phyloP scores from a whole-genome alignment of 176 grass and related monocot species.

The Alopecurus myosuroides region DNA sequence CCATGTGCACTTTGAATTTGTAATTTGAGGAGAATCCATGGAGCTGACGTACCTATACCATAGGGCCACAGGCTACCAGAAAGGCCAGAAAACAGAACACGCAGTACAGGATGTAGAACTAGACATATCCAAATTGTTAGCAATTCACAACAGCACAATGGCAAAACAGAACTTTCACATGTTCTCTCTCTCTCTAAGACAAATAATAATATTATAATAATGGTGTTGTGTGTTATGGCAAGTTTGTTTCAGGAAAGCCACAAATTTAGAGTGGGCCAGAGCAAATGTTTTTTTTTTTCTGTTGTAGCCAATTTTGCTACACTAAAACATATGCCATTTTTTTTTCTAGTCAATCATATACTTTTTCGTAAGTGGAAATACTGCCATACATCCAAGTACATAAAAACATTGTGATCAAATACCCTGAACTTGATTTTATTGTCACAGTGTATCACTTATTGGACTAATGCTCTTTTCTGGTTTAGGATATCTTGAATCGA shows the following conservation, averaged over 20 bases:
- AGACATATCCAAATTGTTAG: neutral
- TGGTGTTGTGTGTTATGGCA: neutral
- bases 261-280: neutral
- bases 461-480: slow-evolving; percentile 27
- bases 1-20: neutral
- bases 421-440: slow-evolving; percentile 7
- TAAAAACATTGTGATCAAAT: slow-evolving; percentile 4
- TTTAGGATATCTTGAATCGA: slow-evolving; percentile 89
- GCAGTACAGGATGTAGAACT: neutral
- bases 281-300: neutral
- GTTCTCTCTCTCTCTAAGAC: neutral
- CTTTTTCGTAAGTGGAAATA: neutral
- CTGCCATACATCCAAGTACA: neutral
- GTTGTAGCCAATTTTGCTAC: neutral
- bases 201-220: neutral
- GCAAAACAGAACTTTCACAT: neutral
- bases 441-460: slow-evolving; percentile 10
- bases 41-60: neutral
- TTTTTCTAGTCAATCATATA: neutral
- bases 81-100: neutral
- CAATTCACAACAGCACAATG: neutral
- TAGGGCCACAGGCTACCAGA: neutral
- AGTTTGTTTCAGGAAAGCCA: neutral
- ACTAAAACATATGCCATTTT: neutral
- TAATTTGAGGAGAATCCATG: neutral